These are phyloP conservation scores for Carex parvula DNA, from an alignment of 176 grass and related monocot species.

Conservation along the genomic window DNA sequence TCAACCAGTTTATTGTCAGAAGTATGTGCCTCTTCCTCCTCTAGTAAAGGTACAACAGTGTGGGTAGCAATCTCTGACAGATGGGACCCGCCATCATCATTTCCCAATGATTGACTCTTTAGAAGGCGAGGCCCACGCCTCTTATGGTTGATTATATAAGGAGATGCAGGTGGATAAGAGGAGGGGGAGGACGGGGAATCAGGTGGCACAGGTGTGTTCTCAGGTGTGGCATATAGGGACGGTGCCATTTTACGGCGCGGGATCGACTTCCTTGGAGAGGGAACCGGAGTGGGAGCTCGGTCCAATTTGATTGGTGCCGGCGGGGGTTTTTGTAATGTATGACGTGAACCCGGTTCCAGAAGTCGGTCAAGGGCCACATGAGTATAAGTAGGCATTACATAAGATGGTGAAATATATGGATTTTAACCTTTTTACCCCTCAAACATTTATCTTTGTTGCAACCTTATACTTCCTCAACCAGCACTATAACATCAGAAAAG, in stretches of 20 bases:
- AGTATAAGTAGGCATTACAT: constrained; percentile 15
- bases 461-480: not conserved
- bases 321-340: constrained; percentile 12
- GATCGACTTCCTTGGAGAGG: constrained; percentile 16
- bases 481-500: constrained; percentile 11
- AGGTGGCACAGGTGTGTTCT: constrained; percentile 24
- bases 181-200: constrained; percentile 30
- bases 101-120: constrained; percentile 27
- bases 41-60: not conserved
- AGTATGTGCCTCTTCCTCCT: constrained; percentile 5
- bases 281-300: not conserved
- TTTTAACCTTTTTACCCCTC: not conserved
- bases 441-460: not conserved
- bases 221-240: constrained; percentile 33
- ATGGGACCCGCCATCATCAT: not conserved
- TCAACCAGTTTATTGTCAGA: not conserved
- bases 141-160: constrained; percentile 44
- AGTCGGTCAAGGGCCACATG: constrained; percentile 4
- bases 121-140: constrained; percentile 37
- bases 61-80: not conserved
- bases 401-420: not conserved
- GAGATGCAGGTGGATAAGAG: constrained; percentile 37
- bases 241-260: constrained; percentile 22
- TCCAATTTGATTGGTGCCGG: constrained; percentile 18
- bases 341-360: constrained; percentile 20